Evolutionary conservation across 164 flowering plant species (phyloP).

Genomic region (Annona cherimola): DNA sequence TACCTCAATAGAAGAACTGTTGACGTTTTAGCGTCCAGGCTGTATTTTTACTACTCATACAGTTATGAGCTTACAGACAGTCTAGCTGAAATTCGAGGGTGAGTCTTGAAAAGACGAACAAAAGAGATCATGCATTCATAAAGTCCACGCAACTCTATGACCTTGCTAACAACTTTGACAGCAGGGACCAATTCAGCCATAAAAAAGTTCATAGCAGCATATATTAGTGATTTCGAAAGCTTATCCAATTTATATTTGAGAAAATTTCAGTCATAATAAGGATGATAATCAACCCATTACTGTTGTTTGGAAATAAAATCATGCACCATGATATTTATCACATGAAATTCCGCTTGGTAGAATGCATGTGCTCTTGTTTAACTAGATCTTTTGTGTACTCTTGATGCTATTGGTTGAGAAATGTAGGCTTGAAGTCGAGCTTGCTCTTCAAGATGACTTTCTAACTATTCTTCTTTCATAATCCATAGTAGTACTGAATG

Average conservation of each 20-base stretch:
- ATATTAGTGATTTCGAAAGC: neutral
- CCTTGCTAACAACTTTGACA: too few relatives aligned
- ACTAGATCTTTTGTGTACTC: neutral
- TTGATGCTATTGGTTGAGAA: neutral
- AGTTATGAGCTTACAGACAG: slow-evolving; percentile 89
- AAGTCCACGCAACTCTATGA: too few relatives aligned
- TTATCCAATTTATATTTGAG: neutral
- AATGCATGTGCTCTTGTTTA: neutral
- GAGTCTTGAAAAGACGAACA: slow-evolving; percentile 17
- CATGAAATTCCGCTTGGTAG: neutral
- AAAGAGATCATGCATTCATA: neutral
- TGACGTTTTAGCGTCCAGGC: slow-evolving; percentile 72
- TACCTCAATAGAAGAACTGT: slow-evolving; percentile 76
- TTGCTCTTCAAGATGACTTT: too few relatives aligned
- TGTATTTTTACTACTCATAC: slow-evolving; percentile 79
- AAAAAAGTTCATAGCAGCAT: neutral
- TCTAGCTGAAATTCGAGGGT: slow-evolving; percentile 97
- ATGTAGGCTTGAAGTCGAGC: neutral
- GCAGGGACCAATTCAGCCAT: neutral
- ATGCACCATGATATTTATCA: too few relatives aligned
- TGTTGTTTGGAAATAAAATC: too few relatives aligned
- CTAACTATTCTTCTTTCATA: neutral
- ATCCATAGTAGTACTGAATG: neutral
- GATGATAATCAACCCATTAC: too few relatives aligned
- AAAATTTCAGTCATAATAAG: too few relatives aligned